Conservation (phyloP, 345 rosid genomes). For the Limnanthes douglasii region DNA sequence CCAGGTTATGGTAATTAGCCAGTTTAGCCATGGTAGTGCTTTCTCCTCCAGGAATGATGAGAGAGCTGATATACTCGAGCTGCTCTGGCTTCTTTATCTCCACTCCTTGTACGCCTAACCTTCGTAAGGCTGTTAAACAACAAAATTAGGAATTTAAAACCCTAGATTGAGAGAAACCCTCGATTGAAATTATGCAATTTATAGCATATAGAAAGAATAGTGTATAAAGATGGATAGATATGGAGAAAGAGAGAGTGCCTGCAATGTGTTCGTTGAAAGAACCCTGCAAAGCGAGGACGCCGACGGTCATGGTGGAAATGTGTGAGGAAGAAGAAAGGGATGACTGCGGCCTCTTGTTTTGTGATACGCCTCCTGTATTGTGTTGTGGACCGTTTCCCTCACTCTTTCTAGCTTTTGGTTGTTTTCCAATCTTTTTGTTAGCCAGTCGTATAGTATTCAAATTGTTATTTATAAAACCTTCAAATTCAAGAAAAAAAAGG, state of each 20-base stretch:
- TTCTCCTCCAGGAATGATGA: conserved; percentile 97
- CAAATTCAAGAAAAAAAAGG: no score
- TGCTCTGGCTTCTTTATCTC: conserved; percentile 87
- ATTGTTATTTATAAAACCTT: no score
- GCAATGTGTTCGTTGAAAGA: conserved; percentile 97
- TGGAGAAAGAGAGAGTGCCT: conserved; percentile 15
- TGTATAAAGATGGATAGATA: not conserved
- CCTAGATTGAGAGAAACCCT: no score
- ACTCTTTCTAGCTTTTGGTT: no score
- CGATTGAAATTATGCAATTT: no score
- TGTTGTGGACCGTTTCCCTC: no score
- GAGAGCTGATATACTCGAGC: conserved; percentile 50
- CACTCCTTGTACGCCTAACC: conserved; percentile 78
- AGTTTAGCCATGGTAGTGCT: conserved; percentile 99
- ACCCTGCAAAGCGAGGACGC: conserved; percentile 92
- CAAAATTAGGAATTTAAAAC: no score
- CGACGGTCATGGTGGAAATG: conserved; percentile 47
- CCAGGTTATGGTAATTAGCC: conserved; percentile 81
- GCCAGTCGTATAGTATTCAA: no score
- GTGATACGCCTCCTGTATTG: no score
- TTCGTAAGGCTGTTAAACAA: conserved; percentile 32
- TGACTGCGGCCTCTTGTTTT: conserved; percentile 4
- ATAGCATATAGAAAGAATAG: no score
- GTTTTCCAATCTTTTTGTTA: no score
- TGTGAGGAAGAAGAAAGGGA: conserved; percentile 5